Evolutionary conservation across 805 yeast species (phyloP), one percentile per base, ranked within the genome.

Genomic region (Suhomyces vadensis): DNA sequence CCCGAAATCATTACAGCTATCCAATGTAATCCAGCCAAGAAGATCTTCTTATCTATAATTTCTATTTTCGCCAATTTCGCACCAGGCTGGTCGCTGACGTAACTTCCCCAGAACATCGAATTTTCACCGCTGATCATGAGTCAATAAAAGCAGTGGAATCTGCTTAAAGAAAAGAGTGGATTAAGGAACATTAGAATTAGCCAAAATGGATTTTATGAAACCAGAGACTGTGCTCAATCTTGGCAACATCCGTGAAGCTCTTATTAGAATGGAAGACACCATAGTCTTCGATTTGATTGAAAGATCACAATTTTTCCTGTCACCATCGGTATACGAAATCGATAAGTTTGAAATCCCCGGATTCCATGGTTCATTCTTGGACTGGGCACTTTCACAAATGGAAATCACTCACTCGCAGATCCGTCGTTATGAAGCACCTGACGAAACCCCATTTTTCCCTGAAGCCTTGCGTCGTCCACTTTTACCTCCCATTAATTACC

Each of bases 181-280:
- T 17, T 9, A 5, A 5, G 17, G 7, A 5, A n/a, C 14, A 10
- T 23, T 10, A 33, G 23, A 7, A 17, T 22, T 10, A 19, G 10
- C 27, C 37, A 39, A 8, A 19, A 89, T 91, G 96, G 95, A 91
- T 67, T 91, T 90, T 64, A 77, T 78, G 62, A 80, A 82, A 53
- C 94, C 96, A 13, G 85, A 84, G 39, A 79, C 95, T 0, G 96
- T 88, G 5, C 75, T 94, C 40, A 79, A 89, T 56, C 71, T 94
- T 46, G 73, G 71, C 55, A 90, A 94, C 66, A 94, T 94, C 56
- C 81, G 99, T 50, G 82, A 79, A 48, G 85, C 88, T 13, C 73
- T 94, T 37, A 83, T 91, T 31, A 80, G 96, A 43, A 89, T 94
- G 97, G 99, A 94, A 61, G 98, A 94, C 65, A 87, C 97, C 5